Base-by-base conservation (phyloP, 2,329 filamentous ascomycete species). In the Stromatinia cepivora region DNA sequence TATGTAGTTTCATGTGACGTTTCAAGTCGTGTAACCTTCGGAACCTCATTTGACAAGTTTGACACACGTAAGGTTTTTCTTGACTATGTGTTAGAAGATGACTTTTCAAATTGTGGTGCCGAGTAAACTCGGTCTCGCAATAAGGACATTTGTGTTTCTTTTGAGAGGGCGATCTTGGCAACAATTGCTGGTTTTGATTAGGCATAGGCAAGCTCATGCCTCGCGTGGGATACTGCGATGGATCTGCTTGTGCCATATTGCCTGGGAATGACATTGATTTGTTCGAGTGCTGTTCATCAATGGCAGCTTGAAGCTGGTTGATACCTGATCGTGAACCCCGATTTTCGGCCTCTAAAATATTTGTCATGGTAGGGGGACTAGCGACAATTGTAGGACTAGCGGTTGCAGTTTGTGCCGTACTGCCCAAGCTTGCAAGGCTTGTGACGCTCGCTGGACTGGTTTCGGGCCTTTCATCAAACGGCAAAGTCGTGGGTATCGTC, bases 141-240 rank as follows among this genome's bases (percentile, higher is more conserved):
- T 97, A 97, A 0, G 93, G 94, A 78, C 95, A 99, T 80, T 95
- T 97, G 82, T 99, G 94, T 77, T 95, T 94, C 82, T 97, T 97
- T 66, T 87, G 85, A 36, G 89, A 89, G 0, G 91, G 90, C 8
- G 93, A 92, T 75, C 88, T 87, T 61, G 89, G 88, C 67, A 83
- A 75, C 76, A 84, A 69, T 73, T 82, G 79, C 76, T 84, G 73
- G 75, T 78, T 80, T 79, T 70, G 80, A 42, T 81, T 80, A 28
- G 84, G 80, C 80, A 87, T 84, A 10, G 87, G 86, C 72, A 87
- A 83, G 75, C 84, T 89, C 81, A 88, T 85, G 39, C 83, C 84
- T 57, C 87, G 77, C 56, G 77, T 69, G 45, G 79, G 84, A 42
- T 78, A 66, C 53, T 74, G 70, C 28, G 74, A 69, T 28, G 70